These are phyloP conservation scores for Fusarium nelsonii DNA, from an alignment of 2,329 filamentous ascomycete genomes.

Conservation along the genomic window DNA sequence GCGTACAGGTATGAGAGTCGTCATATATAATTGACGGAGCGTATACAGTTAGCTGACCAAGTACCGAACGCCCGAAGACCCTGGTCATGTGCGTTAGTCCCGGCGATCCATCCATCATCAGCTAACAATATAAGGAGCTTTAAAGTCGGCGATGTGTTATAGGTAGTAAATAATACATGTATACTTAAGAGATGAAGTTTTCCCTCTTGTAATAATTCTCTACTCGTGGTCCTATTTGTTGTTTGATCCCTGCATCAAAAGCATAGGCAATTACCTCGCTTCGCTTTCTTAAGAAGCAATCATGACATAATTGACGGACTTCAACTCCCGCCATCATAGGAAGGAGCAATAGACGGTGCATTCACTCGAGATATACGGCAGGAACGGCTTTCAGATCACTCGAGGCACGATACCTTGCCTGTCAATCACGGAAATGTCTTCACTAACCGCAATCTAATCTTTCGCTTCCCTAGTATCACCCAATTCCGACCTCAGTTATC, in stretches of 20 bases:
- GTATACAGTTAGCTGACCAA: constrained; percentile 21
- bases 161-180: neutral
- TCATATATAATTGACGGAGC: constrained; percentile 9
- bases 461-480: constrained; percentile 12
- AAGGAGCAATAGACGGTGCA: constrained; percentile 17
- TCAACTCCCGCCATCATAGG: constrained; percentile 13
- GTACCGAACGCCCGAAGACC: constrained; percentile 11
- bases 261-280: neutral
- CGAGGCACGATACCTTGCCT: neutral
- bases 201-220: neutral
- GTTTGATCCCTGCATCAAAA: neutral
- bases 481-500: constrained; percentile 9
- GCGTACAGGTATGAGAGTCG: neutral
- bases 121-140: neutral
- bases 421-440: neutral
- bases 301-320: constrained; percentile 9
- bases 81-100: constrained; percentile 31
- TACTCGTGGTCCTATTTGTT: neutral
- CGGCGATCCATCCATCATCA: constrained; percentile 14
- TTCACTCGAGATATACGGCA: constrained; percentile 15
- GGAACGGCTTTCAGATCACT: constrained; percentile 6
- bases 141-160: neutral
- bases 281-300: neutral
- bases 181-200: neutral
- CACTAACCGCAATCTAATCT: neutral